phyloP scores from a whole-genome alignment of 306 rosid species.

The Cucumis cinereus region DNA sequence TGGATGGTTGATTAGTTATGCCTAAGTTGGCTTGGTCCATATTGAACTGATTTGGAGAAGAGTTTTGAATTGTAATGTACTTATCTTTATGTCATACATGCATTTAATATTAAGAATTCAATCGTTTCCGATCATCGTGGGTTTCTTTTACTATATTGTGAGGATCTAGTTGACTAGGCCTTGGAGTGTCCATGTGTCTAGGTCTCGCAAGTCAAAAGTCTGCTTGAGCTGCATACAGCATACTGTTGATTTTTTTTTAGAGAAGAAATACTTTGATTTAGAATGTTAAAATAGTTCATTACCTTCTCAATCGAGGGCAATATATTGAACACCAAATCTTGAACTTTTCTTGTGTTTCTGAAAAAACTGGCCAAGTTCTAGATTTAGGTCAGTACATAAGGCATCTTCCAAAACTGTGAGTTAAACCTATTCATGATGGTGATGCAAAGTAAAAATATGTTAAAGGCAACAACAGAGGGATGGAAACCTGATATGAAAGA shows the following conservation, averaged over 20 bases:
- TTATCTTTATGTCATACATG: background rate
- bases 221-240: background rate
- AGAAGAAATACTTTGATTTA: background rate
- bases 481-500: background rate
- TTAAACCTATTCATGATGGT: background rate
- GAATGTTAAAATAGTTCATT: background rate
- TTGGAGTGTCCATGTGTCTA: background rate
- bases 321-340: background rate
- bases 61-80: background rate
- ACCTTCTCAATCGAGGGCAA: background rate
- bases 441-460: background rate
- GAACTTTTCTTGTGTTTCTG: background rate
- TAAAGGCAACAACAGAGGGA: background rate
- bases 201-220: background rate
- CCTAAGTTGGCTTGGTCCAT: background rate
- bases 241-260: background rate
- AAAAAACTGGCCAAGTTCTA: background rate
- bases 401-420: background rate
- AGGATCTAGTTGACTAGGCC: background rate
- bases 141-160: background rate
- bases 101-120: background rate
- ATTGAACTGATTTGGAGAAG: background rate
- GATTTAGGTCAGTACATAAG: background rate
- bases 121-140: background rate
- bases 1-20: background rate